Base-by-base conservation (phyloP, 345 rosid species). In the Populus deltoides region DNA sequence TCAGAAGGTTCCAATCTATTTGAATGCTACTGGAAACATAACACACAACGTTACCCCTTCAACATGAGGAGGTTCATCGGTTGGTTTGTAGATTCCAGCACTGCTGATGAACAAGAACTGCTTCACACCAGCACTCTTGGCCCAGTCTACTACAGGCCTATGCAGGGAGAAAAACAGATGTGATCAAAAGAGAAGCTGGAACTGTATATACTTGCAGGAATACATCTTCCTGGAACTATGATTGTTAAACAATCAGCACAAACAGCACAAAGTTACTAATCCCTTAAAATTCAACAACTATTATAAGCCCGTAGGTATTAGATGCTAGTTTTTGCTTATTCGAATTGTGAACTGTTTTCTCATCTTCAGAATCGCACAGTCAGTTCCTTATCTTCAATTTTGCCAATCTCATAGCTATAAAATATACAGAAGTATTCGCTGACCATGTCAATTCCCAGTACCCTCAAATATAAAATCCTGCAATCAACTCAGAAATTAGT, bases 71-170 rank as follows among this genome's bases (percentile, higher is more conserved):
- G 90, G 99, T 83, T 93, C 94, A 31, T 92, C 97, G 0, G 97
- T 91, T 7, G 92, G 88, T 81, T 89, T 87, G 84, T 96, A 93
- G 84, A 95, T 95, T 62, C 97, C 99, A 4, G 98, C 99, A 36
- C 97, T 96, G 89, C 98, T 93, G 76, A 93, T 92, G 85, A 82
- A 96, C 82, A 92, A 67, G 86, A 96, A 91, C 77, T 93, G 97
- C 87, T 96, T 89, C 81, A 83, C 97, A 18, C 94, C 97, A 4
- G 86, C 74, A 83, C 90, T 88, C 83, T 95, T 91, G 10, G 97
- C 98, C 97, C 93, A 95, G 85, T 92, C 99, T 17, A 79, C 90
- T 74, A 93, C 93, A 1, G 98, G 99, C 84, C 97, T 93, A 18
- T 20, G 31, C 22, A n/a, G 41, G 51, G 72, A 76, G 57, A 55